phyloP scores from a whole-genome alignment of 352 stramenopile genomes.

The Globisporangium spiculum region DNA sequence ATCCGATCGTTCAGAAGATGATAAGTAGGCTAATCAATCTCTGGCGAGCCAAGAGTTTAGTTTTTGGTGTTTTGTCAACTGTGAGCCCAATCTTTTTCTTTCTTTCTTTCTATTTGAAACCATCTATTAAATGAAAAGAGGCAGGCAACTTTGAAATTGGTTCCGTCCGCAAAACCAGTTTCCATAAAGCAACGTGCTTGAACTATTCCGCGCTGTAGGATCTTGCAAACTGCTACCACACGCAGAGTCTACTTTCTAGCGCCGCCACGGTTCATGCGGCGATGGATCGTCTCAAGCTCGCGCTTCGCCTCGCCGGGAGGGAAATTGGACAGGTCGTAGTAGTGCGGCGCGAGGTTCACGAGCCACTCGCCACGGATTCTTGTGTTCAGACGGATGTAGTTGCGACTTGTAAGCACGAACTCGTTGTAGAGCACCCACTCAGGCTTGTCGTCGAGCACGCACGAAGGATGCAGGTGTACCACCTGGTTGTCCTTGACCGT shows the following conservation, averaged over 20 bases:
- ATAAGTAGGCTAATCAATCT: neutral
- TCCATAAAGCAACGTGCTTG: slow-evolving; percentile 1
- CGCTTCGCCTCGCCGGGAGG: slow-evolving; percentile 94
- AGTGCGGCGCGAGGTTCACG: slow-evolving; percentile 94
- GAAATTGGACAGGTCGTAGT: slow-evolving; percentile 98
- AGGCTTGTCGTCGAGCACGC: slow-evolving; percentile 94
- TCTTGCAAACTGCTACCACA: neutral
- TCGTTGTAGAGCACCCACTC: slow-evolving; percentile 99
- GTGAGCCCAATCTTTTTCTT: neutral
- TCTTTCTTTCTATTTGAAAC: slow-evolving; percentile 10
- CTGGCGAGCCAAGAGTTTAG: neutral
- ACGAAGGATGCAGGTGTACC: slow-evolving; percentile 97
- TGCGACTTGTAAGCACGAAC: slow-evolving; percentile 98
- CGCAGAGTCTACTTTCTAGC: slow-evolving; percentile 12
- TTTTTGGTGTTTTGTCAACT: neutral
- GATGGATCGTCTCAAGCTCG: slow-evolving; percentile 90
- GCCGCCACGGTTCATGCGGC: slow-evolving; percentile 40
- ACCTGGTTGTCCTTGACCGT: slow-evolving; percentile 99
- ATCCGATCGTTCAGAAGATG: slow-evolving; percentile 30
- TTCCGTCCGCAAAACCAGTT: neutral
- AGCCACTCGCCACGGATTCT: slow-evolving; percentile 92
- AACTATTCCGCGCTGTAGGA: neutral
- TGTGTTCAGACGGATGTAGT: slow-evolving; percentile 98
- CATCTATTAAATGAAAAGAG: slow-evolving; percentile 20
- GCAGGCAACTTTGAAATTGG: slow-evolving; percentile 2